Conservation (phyloP, 139 green algal species). For the Chlamydomonas eustigma region DNA sequence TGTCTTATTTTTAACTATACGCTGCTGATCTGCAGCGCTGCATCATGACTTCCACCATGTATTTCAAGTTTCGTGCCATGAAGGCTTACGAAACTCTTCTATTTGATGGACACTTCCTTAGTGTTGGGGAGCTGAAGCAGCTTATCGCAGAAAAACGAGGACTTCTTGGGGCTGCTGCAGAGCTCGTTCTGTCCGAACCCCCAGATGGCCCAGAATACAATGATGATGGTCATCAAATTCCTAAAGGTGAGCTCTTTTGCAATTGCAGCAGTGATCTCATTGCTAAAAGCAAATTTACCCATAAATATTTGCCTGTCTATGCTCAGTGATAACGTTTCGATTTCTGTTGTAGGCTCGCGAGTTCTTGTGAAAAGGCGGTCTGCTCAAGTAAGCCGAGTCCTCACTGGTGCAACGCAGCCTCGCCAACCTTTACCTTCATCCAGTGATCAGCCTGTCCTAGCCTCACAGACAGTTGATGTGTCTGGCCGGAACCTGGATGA, state of each 20-base stretch:
- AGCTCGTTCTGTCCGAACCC: slow-evolving; percentile 64
- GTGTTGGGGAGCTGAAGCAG: slow-evolving; percentile 70
- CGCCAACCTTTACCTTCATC: neutral
- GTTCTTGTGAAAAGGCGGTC: neutral
- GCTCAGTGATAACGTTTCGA: too few relatives aligned
- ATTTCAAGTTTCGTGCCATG: slow-evolving; percentile 66
- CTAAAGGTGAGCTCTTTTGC: slow-evolving; percentile 47
- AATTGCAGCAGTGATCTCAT: too few relatives aligned
- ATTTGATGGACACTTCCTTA: slow-evolving; percentile 75
- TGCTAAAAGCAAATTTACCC: too few relatives aligned
- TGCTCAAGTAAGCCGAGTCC: neutral
- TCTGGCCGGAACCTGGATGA: slow-evolving; percentile 20
- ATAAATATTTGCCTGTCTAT: too few relatives aligned
- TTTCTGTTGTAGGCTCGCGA: neutral
- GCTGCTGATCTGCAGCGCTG: too few relatives aligned
- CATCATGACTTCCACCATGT: slow-evolving; percentile 36
- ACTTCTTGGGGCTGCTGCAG: slow-evolving; percentile 52
- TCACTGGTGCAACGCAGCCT: neutral
- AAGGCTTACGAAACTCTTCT: slow-evolving; percentile 51
- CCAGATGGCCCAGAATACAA: slow-evolving; percentile 47
- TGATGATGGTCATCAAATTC: slow-evolving; percentile 61
- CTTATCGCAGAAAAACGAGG: slow-evolving; percentile 71
- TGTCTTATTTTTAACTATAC: too few relatives aligned
- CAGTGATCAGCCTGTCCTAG: neutral
- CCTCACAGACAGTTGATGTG: neutral